Evolutionary conservation across 83 land plant genomes (phyloP).

Genomic region (Isoetes engelmannii): DNA sequence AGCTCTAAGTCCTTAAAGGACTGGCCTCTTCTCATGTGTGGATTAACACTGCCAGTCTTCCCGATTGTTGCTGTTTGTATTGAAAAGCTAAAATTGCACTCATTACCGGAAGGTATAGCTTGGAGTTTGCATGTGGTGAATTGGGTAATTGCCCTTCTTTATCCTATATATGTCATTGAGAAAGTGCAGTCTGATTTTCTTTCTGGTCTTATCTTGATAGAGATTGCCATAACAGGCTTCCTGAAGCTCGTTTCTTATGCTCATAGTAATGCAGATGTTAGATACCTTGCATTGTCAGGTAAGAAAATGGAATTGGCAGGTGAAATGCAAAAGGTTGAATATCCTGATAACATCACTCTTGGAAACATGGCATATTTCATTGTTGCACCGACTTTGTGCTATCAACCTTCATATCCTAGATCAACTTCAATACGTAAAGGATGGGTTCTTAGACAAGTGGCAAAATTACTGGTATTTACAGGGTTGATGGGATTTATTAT

Average conservation of each 20-base stretch:
- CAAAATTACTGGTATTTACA: slow-evolving; percentile 72
- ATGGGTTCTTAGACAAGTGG: slow-evolving; percentile 76
- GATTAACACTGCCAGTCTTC: slow-evolving; percentile 65
- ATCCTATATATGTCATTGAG: slow-evolving; percentile 66
- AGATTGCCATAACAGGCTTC: slow-evolving; percentile 72
- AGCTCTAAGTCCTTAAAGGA: slow-evolving; percentile 65
- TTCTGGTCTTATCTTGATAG: slow-evolving; percentile 68
- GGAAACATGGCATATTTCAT: slow-evolving; percentile 66
- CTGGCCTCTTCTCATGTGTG: slow-evolving; percentile 94
- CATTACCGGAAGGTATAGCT: slow-evolving; percentile 40
- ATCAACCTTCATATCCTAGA: slow-evolving; percentile 77
- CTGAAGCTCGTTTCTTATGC: slow-evolving; percentile 88
- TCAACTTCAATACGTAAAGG: slow-evolving; percentile 61
- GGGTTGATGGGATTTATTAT: slow-evolving; percentile 96
- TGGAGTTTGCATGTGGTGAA: slow-evolving; percentile 39
- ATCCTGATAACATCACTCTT: slow-evolving; percentile 41
- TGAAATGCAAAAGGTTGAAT: slow-evolving; percentile 29
- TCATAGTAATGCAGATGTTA: slow-evolving; percentile 68
- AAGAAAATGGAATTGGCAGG: slow-evolving; percentile 56
- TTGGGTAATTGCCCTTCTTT: slow-evolving; percentile 42
- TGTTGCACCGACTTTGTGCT: slow-evolving; percentile 77
- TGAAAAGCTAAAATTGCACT: slow-evolving; percentile 51
- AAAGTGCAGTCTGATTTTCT: slow-evolving; percentile 76
- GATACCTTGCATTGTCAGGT: slow-evolving; percentile 32
- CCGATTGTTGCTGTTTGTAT: slow-evolving; percentile 54